These are phyloP conservation scores for Barnettozyma vustinii DNA, from an alignment of 805 yeast species.

Conservation along the genomic window DNA sequence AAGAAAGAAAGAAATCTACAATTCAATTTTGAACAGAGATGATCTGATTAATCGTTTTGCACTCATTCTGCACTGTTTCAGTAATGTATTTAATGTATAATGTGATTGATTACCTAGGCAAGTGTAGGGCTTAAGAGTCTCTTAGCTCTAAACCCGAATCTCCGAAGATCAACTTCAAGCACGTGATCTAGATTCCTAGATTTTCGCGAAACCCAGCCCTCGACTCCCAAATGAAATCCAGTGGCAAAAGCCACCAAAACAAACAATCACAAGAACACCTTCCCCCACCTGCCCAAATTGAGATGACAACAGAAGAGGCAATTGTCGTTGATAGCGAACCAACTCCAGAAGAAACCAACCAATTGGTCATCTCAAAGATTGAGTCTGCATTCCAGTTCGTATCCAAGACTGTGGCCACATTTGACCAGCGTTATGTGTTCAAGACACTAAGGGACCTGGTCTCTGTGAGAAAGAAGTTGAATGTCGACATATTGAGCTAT, in stretches of 20 bases:
- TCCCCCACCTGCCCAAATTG: background rate
- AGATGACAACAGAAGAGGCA: conserved; percentile 21
- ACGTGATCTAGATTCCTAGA: background rate
- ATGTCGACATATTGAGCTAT: conserved; percentile 46
- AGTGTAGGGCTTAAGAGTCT: no score
- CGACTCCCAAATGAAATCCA: background rate
- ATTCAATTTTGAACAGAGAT: no score
- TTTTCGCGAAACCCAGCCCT: background rate
- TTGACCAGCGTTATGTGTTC: conserved; percentile 84
- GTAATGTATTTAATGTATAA: no score
- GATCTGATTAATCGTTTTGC: no score
- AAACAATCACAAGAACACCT: background rate
- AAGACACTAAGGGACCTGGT: conserved; percentile 83
- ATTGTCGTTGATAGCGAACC: conserved; percentile 24
- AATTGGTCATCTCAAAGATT: conserved; percentile 27
- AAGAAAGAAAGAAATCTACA: background rate
- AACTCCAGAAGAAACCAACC: conserved; percentile 28
- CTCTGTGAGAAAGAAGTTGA: conserved; percentile 60
- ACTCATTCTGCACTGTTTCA: no score
- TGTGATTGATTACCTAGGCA: no score
- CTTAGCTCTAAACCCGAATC: no score
- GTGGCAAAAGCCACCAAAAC: conserved; percentile 2
- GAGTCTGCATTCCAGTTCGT: conserved; percentile 30
- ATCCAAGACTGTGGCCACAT: conserved; percentile 56
- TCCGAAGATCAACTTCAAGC: background rate